Conservation (phyloP, 805 yeast genomes). For the Kazachstania psychrophila region DNA sequence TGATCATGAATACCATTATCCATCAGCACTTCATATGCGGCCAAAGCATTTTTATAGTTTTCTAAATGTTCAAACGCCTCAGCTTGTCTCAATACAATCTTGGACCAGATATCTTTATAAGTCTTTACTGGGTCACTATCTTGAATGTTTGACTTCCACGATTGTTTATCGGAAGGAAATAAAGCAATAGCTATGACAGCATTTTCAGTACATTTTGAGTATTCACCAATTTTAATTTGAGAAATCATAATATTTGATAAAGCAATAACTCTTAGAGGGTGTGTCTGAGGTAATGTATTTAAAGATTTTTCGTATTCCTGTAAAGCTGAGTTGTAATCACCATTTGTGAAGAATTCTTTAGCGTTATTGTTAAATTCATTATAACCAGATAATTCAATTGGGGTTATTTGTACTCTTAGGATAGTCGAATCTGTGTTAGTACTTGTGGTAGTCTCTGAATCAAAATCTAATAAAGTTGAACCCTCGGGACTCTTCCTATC, state of each 20-base stretch:
- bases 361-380: constrained; percentile 48
- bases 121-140: constrained; percentile 18
- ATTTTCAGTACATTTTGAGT: constrained; percentile 31
- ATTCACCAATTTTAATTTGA: constrained; percentile 59
- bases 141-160: constrained; percentile 40
- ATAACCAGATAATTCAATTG: constrained; percentile 31
- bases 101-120: constrained; percentile 59
- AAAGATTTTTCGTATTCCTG: constrained; percentile 48
- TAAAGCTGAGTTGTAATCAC: constrained; percentile 67
- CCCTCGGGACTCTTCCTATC: neutral
- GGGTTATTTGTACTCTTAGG: constrained; percentile 15
- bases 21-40: constrained; percentile 51
- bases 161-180: constrained; percentile 26
- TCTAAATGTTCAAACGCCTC: constrained; percentile 81
- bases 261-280: constrained; percentile 57
- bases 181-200: constrained; percentile 26
- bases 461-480: constrained; percentile 15
- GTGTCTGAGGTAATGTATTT: constrained; percentile 51
- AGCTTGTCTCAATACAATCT: constrained; percentile 60
- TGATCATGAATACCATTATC: constrained; percentile 59
- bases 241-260: constrained; percentile 69
- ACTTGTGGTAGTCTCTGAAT: neutral
- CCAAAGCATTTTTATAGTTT: constrained; percentile 53
- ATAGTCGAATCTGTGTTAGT: neutral
- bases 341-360: constrained; percentile 57